Evolutionary conservation across 2,329 filamentous ascomycete genomes (phyloP), one percentile per base, ranked within the genome.

Genomic region (Ceratocystis destructans): DNA sequence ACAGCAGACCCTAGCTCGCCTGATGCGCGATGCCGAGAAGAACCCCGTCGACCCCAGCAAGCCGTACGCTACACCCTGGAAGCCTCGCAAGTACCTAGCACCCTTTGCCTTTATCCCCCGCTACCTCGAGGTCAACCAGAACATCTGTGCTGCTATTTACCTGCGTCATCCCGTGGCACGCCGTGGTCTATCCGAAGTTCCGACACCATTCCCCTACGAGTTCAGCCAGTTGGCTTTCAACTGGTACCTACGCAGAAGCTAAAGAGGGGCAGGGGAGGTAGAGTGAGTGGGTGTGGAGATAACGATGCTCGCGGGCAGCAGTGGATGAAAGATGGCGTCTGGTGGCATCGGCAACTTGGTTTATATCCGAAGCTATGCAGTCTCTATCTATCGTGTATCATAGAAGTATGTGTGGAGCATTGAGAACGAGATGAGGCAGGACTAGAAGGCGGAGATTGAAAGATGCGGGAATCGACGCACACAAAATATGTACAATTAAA

Each of bases 91-190:
- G 64, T 97, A 84, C 76, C 95, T 99, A 89, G 82, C 84, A 64
- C 86, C 92, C 0, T 99, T 99, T 76, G 91, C 92, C 28, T 96
- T 96, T 76, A 91, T 99, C 71, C 94, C 94, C 10, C 81, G 89
- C 65, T 99, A 97, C 76, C 83, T 99, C 68, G 95, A 99, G 78
- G 94, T 99, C 71, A 96, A 97, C 80, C 94, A 96, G 76, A 95
- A 92, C 73, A 88, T 97, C 72, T 99, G 94, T 77, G 87, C 92
- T 0, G 94, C 94, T 10, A 91, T 99, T 50, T 99, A 99, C 75
- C 78, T 99, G 69, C 83, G 94, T 67, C 93, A 99, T 78, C 94
- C 94, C 0, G 93, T 97, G 55, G 94, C 90, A 31, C 82, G 92
- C 68, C 87, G 87, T 2, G 91, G 92, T 10, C 72, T 84, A 70